Conservation (phyloP, 1,284 basidiomycete genomes). For the Trichosporon coremiiforme region DNA sequence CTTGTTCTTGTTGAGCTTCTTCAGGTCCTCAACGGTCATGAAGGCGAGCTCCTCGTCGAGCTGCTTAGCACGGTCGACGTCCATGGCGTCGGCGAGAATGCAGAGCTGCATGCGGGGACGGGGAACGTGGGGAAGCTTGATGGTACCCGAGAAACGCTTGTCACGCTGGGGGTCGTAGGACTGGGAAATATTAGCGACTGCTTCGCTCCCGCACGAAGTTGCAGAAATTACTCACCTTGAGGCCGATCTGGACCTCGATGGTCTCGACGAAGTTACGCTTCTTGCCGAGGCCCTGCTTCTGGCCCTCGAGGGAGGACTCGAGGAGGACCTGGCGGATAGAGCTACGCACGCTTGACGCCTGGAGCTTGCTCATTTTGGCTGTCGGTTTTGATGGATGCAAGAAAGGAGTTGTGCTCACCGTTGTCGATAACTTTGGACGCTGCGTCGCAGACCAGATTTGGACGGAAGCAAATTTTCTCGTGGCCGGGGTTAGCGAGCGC, state of each 20-base stretch:
- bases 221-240: slow-evolving; percentile 73
- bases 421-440: slow-evolving; percentile 17
- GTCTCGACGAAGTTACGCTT: slow-evolving; percentile 75
- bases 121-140: slow-evolving; percentile 95
- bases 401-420: not conserved
- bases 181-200: not conserved
- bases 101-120: slow-evolving; percentile 99
- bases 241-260: slow-evolving; percentile 92
- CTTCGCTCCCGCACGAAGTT: not conserved
- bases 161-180: slow-evolving; percentile 47
- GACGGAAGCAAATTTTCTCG: slow-evolving; percentile 8
- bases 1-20: slow-evolving; percentile 90
- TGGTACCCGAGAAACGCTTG: slow-evolving; percentile 73
- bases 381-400: slow-evolving; percentile 25
- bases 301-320: slow-evolving; percentile 61
- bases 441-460: not conserved
- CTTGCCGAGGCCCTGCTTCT: slow-evolving; percentile 58
- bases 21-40: slow-evolving; percentile 99
- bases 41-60: slow-evolving; percentile 59
- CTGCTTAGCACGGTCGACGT: slow-evolving; percentile 76
- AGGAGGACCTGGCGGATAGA: slow-evolving; percentile 82
- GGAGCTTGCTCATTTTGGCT: slow-evolving; percentile 65
- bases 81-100: slow-evolving; percentile 98
- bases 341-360: slow-evolving; percentile 98
- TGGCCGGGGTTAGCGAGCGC: not conserved